Evolutionary conservation across 345 rosid genomes (phyloP).

Genomic region (Ailanthus altissimus): DNA sequence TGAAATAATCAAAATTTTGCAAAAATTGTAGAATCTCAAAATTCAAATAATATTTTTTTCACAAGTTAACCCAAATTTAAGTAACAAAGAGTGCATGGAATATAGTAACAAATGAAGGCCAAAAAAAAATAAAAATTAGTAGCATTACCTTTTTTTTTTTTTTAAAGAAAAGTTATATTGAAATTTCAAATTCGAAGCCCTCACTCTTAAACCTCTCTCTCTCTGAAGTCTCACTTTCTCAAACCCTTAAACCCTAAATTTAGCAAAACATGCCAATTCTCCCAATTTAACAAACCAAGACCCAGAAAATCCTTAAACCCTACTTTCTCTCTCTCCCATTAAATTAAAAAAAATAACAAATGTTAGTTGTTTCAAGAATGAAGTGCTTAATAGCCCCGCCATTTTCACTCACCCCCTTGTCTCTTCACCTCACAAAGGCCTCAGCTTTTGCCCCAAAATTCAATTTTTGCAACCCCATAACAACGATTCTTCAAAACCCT

Average conservation of each 20-base stretch:
- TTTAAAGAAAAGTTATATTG: too few species aligned
- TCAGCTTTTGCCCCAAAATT: slow-evolving; percentile 26
- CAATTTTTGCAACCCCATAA: slow-evolving; percentile 17
- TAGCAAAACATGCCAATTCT: slow-evolving; percentile 23
- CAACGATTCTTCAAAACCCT: slow-evolving; percentile 12
- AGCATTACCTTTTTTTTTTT: too few species aligned
- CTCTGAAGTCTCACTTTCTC: neutral
- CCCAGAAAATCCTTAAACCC: too few species aligned
- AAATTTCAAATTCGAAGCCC: too few species aligned
- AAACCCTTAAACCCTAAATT: slow-evolving; percentile 39
- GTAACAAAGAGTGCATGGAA: too few species aligned
- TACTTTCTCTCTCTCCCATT: neutral
- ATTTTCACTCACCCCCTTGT: slow-evolving; percentile 28
- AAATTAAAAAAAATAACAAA: slow-evolving; percentile 1
- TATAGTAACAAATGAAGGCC: too few species aligned
- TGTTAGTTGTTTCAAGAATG: slow-evolving; percentile 53
- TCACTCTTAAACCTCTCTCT: neutral
- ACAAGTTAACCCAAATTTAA: too few species aligned
- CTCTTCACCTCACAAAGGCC: slow-evolving; percentile 30
- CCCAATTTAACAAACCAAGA: neutral
- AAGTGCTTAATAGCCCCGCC: slow-evolving; percentile 43
- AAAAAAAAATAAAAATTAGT: too few species aligned
- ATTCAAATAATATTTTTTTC: too few species aligned
- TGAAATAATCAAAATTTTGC: too few species aligned
- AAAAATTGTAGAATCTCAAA: too few species aligned